These are phyloP conservation scores for Eucalyptus regnans DNA, from an alignment of 345 rosid genomes.

Conservation along the genomic window DNA sequence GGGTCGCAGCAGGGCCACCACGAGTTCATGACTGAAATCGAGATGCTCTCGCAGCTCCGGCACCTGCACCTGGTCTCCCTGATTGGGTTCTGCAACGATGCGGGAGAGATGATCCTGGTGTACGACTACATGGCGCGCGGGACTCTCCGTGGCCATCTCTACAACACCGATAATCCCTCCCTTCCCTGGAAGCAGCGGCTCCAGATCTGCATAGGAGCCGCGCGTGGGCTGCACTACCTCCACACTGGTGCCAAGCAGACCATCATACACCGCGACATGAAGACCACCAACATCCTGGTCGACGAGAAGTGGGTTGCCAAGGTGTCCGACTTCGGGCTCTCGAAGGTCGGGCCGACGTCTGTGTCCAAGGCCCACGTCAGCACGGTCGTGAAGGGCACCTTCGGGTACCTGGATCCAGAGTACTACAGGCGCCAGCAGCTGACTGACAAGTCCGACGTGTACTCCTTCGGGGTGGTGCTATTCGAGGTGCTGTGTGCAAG, in stretches of 20 bases:
- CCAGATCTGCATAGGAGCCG: slow-evolving; percentile 29
- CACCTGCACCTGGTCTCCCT: slow-evolving; percentile 22
- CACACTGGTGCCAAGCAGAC: slow-evolving; percentile 5
- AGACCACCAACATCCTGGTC: slow-evolving; percentile 1
- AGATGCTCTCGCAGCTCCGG: slow-evolving; percentile 21
- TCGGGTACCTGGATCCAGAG: slow-evolving; percentile 58
- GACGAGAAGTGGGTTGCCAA: slow-evolving; percentile 31
- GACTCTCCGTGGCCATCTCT: slow-evolving; percentile 15
- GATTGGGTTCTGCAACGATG: slow-evolving; percentile 30
- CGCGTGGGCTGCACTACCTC: slow-evolving; percentile 25
- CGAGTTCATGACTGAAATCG: slow-evolving; percentile 29
- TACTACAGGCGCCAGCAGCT: slow-evolving; percentile 35
- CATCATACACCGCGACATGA: slow-evolving; percentile 14
- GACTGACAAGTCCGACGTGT: slow-evolving; percentile 61
- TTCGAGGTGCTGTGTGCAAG: slow-evolving; percentile 42
- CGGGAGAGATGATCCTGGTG: slow-evolving; percentile 28
- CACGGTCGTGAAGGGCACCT: background rate
- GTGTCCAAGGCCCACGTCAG: slow-evolving; percentile 18
- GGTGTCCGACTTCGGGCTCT: background rate
- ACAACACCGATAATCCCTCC: background rate
- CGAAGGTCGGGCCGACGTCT: background rate
- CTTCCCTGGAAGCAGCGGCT: slow-evolving; percentile 27
- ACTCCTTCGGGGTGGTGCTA: slow-evolving; percentile 56
- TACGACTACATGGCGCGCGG: slow-evolving; percentile 27
- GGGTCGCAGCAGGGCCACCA: slow-evolving; percentile 21